Conservation (phyloP, 2,329 filamentous ascomycete genomes). For the Calycina herbarum region DNA sequence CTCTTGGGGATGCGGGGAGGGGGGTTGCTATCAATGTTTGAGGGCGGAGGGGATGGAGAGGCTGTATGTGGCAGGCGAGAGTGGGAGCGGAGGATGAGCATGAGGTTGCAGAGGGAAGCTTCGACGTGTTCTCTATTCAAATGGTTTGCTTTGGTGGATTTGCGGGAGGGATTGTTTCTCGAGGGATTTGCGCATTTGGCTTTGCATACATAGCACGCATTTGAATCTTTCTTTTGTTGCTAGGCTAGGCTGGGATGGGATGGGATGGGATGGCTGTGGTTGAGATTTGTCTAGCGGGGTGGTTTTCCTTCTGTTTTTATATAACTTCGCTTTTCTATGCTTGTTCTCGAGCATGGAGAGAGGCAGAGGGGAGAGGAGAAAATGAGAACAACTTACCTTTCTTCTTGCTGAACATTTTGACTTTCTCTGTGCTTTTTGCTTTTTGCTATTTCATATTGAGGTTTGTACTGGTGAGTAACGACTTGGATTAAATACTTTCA, state of each 20-base stretch:
- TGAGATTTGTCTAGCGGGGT: neutral
- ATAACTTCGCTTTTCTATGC: neutral
- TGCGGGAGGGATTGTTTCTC: neutral
- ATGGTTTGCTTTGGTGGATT: neutral
- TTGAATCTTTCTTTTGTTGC: neutral
- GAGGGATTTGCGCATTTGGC: neutral
- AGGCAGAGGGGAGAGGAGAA: too few species aligned
- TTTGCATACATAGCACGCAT: slow-evolving; percentile 2
- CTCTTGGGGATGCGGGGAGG: neutral
- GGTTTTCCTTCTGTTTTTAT: neutral
- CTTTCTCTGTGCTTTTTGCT: too few species aligned
- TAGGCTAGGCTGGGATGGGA: neutral
- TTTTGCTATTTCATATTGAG: too few species aligned
- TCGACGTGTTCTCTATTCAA: neutral
- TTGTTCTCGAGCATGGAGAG: too few species aligned
- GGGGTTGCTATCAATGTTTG: neutral
- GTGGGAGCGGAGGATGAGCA: neutral
- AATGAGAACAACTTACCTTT: too few species aligned
- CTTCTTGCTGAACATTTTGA: too few species aligned
- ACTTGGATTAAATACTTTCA: too few species aligned
- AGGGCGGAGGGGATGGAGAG: neutral
- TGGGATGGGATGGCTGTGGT: neutral
- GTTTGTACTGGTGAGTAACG: too few species aligned
- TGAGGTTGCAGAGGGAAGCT: neutral
- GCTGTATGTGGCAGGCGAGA: neutral